Conservation (phyloP, 2,329 filamentous ascomycete genomes). For the Scortechinia acanthostroma region DNA sequence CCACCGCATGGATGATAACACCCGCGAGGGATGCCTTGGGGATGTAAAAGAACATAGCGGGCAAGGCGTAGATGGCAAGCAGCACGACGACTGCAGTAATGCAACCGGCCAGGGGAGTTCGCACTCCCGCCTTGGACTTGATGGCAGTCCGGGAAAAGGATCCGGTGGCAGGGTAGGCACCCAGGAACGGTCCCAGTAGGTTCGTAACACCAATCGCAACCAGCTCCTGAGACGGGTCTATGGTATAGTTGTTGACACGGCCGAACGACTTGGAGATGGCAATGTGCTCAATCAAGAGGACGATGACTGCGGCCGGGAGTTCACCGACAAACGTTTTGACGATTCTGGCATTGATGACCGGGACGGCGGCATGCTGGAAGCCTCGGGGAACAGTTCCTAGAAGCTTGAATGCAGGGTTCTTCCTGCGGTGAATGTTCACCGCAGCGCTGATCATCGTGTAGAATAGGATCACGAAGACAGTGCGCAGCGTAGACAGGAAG, state of each 20-base stretch:
- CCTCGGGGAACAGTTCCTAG: conserved; percentile 73
- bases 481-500: conserved; percentile 84
- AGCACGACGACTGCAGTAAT: conserved; percentile 82
- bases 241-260: conserved; percentile 89
- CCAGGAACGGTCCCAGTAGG: conserved; percentile 82
- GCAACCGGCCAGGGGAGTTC: conserved; percentile 82
- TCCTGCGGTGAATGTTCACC: conserved; percentile 63
- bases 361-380: conserved; percentile 73
- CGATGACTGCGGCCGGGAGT: conserved; percentile 80
- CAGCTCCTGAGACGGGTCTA: conserved; percentile 91
- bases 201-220: conserved; percentile 90
- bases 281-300: conserved; percentile 94
- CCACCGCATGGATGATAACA: conserved; percentile 93
- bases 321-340: conserved; percentile 64
- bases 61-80: conserved; percentile 80
- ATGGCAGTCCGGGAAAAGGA: conserved; percentile 96
- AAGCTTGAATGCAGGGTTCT: conserved; percentile 65
- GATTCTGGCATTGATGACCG: conserved; percentile 58
- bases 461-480: conserved; percentile 81
- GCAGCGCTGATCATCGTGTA: conserved; percentile 89
- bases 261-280: conserved; percentile 96
- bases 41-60: conserved; percentile 89
- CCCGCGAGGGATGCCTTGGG: conserved; percentile 73
- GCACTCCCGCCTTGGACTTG: conserved; percentile 91
- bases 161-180: conserved; percentile 84